These are phyloP conservation scores for Favolaschia claudopus DNA, from an alignment of 768 basidiomycete species.

Conservation along the genomic window DNA sequence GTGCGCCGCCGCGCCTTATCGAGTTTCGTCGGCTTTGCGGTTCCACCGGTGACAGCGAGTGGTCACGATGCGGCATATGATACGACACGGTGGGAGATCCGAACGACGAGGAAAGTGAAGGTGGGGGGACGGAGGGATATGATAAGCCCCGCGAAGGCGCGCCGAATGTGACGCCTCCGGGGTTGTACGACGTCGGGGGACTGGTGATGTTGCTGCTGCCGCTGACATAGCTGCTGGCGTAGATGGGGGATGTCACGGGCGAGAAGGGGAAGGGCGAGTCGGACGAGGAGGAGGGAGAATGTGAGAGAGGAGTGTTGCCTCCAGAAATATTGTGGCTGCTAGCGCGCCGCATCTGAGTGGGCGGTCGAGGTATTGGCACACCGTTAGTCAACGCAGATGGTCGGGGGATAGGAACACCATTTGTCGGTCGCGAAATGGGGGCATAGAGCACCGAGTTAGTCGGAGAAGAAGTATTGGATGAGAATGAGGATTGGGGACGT, in stretches of 20 bases:
- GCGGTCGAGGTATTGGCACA: slow-evolving; percentile 80
- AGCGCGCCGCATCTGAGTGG: slow-evolving; percentile 64
- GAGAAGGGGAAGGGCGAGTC: slow-evolving; percentile 77
- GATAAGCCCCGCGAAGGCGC: slow-evolving; percentile 56
- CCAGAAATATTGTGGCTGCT: slow-evolving; percentile 53
- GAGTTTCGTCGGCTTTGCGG: slow-evolving; percentile 63
- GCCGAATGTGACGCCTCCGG: slow-evolving; percentile 45
- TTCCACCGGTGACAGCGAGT: slow-evolving; percentile 57
- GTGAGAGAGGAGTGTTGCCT: slow-evolving; percentile 68
- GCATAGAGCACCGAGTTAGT: slow-evolving; percentile 52
- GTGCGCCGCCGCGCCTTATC: slow-evolving; percentile 44
- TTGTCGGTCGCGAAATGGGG: slow-evolving; percentile 32
- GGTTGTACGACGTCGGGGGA: slow-evolving; percentile 68
- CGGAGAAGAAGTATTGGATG: slow-evolving; percentile 51
- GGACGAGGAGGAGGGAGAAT: slow-evolving; percentile 66
- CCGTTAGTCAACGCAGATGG: slow-evolving; percentile 54
- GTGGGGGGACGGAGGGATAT: slow-evolving; percentile 86
- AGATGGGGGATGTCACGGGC: slow-evolving; percentile 59
- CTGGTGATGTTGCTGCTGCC: slow-evolving; percentile 74
- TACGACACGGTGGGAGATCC: slow-evolving; percentile 70
- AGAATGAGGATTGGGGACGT: slow-evolving; percentile 52
- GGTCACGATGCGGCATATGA: slow-evolving; percentile 56
- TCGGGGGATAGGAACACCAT: slow-evolving; percentile 25
- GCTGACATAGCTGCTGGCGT: slow-evolving; percentile 59
- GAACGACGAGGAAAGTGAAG: slow-evolving; percentile 80